Evolutionary conservation across 2,329 filamentous ascomycete genomes (phyloP).

Genomic region (Zarea fungicola): DNA sequence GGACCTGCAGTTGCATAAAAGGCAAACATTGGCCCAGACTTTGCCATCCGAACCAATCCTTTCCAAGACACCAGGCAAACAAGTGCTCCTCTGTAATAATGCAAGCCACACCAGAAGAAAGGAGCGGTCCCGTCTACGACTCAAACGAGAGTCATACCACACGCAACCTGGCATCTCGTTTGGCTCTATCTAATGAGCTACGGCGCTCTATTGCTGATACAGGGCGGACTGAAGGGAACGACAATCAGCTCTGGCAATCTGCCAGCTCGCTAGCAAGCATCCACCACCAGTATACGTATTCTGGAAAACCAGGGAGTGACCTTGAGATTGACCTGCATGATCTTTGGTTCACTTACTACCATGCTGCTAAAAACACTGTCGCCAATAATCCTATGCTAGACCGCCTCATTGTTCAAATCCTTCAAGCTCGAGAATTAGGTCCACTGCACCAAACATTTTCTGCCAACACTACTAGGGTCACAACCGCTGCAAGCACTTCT

Average conservation of each 20-base stretch:
- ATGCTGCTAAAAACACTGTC: neutral
- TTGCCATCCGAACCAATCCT: too few species aligned
- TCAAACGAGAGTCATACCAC: too few species aligned
- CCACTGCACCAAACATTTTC: neutral
- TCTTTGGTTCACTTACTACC: constrained; percentile 8
- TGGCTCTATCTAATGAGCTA: neutral
- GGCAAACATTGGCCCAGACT: too few species aligned
- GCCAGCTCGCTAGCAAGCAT: neutral
- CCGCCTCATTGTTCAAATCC: neutral
- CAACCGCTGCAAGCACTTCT: neutral
- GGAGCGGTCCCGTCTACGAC: too few species aligned
- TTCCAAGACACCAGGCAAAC: too few species aligned
- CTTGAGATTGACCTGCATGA: constrained; percentile 6
- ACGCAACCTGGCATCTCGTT: too few species aligned
- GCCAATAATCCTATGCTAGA: neutral
- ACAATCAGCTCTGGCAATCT: neutral
- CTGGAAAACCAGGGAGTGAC: neutral
- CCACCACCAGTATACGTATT: neutral
- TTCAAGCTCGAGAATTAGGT: neutral
- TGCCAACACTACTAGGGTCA: neutral
- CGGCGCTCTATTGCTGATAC: neutral
- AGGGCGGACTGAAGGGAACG: neutral
- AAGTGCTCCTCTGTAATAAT: too few species aligned
- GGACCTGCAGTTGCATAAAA: too few species aligned
- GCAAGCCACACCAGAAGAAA: too few species aligned